Evolutionary conservation across 2,329 filamentous ascomycete genomes (phyloP).

Genomic region (Colletotrichum sp.): DNA sequence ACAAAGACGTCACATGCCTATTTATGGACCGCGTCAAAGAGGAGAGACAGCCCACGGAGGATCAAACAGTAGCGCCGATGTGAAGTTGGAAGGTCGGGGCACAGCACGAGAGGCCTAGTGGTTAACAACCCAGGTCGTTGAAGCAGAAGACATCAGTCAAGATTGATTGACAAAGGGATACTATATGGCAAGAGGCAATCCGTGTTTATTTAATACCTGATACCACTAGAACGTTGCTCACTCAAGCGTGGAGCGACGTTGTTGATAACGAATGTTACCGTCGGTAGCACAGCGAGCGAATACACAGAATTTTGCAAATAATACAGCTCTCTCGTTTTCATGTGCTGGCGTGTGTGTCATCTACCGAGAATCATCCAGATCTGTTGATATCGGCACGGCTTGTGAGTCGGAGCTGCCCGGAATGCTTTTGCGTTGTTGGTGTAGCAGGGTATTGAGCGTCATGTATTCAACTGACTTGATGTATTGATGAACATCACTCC

Average conservation of each 20-base stretch:
- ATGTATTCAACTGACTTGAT: neutral
- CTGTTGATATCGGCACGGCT: too few relatives aligned
- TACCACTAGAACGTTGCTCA: neutral
- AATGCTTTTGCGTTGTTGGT: neutral
- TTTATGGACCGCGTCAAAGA: neutral
- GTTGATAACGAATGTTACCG: neutral
- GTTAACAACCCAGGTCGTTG: neutral
- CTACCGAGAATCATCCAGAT: too few relatives aligned
- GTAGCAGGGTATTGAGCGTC: neutral
- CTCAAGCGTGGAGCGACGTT: neutral
- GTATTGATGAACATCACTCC: neutral
- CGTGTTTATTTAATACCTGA: neutral
- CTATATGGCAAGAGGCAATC: neutral
- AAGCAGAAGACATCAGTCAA: neutral
- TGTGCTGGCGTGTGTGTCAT: too few relatives aligned
- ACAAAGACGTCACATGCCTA: rapidly evolving
- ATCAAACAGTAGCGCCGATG: neutral
- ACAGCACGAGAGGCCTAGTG: neutral
- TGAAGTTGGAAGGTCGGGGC: neutral
- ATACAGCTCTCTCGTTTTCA: too few relatives aligned
- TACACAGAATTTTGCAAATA: neutral
- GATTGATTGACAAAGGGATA: neutral
- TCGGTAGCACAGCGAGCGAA: neutral
- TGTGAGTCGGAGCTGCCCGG: too few relatives aligned
- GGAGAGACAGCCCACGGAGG: rapidly evolving